A percentile compares a stretch with the other conserved stretches of the same genome.
Evolutionary conservation across 495 filamentous ascomycete genomes (phyloP).

Genomic region (Penicillium malachiteum): DNA sequence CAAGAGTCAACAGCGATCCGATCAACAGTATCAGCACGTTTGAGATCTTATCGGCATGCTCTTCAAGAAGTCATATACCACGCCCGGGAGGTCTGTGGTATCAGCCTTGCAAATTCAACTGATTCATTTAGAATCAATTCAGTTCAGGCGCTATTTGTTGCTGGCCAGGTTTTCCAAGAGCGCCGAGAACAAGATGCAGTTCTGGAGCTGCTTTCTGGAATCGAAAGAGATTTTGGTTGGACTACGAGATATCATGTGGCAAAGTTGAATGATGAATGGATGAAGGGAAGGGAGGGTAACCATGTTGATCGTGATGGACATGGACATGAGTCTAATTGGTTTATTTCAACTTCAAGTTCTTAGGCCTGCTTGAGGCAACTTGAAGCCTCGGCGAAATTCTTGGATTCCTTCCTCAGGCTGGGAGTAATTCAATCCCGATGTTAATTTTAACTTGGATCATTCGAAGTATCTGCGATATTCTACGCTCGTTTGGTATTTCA

Average conservation of each 20-base stretch:
- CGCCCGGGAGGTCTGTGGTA: slow-evolving; percentile 21
- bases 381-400: too few relatives aligned
- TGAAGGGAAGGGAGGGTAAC: slow-evolving; percentile 4
- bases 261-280: slow-evolving; percentile 55
- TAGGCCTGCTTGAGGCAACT: too few relatives aligned
- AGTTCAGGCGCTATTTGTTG: slow-evolving; percentile 27
- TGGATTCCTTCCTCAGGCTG: too few relatives aligned
- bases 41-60: slow-evolving; percentile 20
- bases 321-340: neutral
- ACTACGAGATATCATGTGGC: slow-evolving; percentile 21
- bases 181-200: slow-evolving; percentile 19
- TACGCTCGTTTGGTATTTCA: too few relatives aligned
- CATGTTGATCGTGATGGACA: slow-evolving; percentile 11
- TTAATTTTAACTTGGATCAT: too few relatives aligned
- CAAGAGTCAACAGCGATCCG: slow-evolving; percentile 29
- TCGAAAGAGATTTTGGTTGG: slow-evolving; percentile 23
- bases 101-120: slow-evolving; percentile 20
- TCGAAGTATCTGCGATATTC: too few relatives aligned
- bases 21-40: slow-evolving; percentile 22
- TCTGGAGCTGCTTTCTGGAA: slow-evolving; percentile 19
- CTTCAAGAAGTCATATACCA: slow-evolving; percentile 12
- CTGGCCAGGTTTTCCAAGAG: slow-evolving; percentile 22
- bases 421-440: too few relatives aligned
- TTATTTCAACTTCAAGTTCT: neutral
- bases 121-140: slow-evolving; percentile 19